Conservation (phyloP, 2,329 filamentous ascomycete genomes). For the Neofusicoccum parvum region DNA sequence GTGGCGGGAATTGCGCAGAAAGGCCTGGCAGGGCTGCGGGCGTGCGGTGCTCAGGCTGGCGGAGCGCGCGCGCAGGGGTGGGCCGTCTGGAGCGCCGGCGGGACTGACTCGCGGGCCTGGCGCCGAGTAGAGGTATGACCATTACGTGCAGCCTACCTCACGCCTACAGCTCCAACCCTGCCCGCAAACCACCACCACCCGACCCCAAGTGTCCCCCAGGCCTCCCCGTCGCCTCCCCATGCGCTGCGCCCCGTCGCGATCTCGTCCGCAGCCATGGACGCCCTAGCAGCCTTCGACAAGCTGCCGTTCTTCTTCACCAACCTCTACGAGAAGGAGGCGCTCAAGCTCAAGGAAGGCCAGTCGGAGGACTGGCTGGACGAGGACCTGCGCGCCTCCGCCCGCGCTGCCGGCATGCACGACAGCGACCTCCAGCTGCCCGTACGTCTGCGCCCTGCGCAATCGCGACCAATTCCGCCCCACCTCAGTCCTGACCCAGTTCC, state of each 20-base stretch:
- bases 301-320: conserved; percentile 16
- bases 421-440: conserved; percentile 14
- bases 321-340: conserved; percentile 20
- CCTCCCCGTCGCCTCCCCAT: conserved; percentile 1
- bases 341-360: conserved; percentile 22
- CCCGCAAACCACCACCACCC: not conserved
- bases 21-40: conserved; percentile 7
- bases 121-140: not conserved
- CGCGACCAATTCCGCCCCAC: not conserved
- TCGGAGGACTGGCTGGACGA: conserved; percentile 20
- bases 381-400: conserved; percentile 7
- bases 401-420: conserved; percentile 11
- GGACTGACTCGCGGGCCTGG: conserved; percentile 4
- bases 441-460: not conserved
- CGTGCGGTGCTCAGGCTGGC: conserved; percentile 2
- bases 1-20: not conserved
- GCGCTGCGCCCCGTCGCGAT: conserved; percentile 14
- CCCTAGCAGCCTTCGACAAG: conserved; percentile 17
- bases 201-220: not conserved
- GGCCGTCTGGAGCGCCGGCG: not conserved
- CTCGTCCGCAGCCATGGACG: conserved; percentile 18
- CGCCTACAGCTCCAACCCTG: conserved; percentile 3
- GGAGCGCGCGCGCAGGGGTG: not conserved
- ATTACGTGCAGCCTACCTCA: conserved; percentile 14
- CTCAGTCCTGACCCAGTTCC: conserved; percentile 1